Evolutionary conservation across 345 rosid species (phyloP), one percentile per base, ranked within the genome.

Genomic region (Clarkia xantiana): DNA sequence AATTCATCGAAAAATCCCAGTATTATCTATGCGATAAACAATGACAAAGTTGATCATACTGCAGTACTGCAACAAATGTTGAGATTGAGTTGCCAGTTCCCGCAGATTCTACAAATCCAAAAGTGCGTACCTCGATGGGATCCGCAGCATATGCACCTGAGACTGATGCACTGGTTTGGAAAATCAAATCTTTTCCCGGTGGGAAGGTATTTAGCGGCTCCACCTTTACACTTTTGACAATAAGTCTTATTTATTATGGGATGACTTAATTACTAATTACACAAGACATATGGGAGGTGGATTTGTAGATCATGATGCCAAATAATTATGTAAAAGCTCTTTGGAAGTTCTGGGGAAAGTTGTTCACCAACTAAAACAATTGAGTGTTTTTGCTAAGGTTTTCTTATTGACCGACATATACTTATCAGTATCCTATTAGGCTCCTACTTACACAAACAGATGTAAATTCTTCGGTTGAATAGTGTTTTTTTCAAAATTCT

Each of bases 51-150:
- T 51, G 2, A 48, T 57, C 17, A 12, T 50, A 47, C 60, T 75
- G 45, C 70, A 80, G 94, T 65, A 79, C 86, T 64, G 86, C 82
- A 41, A 75, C 79, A 47, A 78, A 82, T 61, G 81, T 82, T 49
- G 88, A 77, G 74, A 79, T 82, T 39, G 65, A 70, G 59, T 68
- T 77, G 62, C 78, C 79, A 8, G 88, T 80, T 59, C 85, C 67
- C 61, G 61, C 76, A 44, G 95, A 90, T 76, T 89, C 91, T 65
- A 77, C 95, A 20, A 90, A 81, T 73, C 95, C 94, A 54, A 79
- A 76, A 50, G 67, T 86, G 19, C 75, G 95, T 56, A 90, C 97
- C 47, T 83, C 91, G 44, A 80, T 90, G 80, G 97, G 97, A 18
- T 86, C 94, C 58, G 95, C 97, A 2, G 34, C 94, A 17, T 86